Percentiles rank a stretch among this genome's conserved stretches.
Evolutionary conservation across 495 filamentous ascomycete genomes (phyloP).

Genomic region (Cercophora sp.): DNA sequence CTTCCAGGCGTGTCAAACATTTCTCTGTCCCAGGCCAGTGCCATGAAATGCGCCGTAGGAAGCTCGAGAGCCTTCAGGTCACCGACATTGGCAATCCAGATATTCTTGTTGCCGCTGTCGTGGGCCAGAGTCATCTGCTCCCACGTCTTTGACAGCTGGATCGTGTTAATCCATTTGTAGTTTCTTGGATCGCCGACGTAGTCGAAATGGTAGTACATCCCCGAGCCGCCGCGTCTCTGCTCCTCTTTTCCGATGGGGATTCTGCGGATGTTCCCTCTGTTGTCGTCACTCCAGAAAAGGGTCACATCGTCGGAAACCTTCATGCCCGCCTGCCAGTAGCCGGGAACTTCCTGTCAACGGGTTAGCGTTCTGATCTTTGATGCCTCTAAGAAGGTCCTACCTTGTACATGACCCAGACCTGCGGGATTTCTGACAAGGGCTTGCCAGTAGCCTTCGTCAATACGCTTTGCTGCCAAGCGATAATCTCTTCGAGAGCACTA

Average conservation of each 20-base stretch:
- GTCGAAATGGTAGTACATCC: conserved; percentile 67
- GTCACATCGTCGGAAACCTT: conserved; percentile 61
- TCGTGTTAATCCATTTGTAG: conserved; percentile 64
- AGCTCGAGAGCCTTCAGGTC: conserved; percentile 59
- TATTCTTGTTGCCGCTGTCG: conserved; percentile 50
- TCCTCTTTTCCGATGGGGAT: conserved; percentile 56
- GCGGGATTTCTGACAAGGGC: conserved; percentile 48
- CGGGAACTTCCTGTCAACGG: conserved; percentile 45
- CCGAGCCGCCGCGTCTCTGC: conserved; percentile 50
- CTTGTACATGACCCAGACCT: conserved; percentile 63
- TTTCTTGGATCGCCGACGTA: conserved; percentile 56
- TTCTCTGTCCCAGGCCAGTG: conserved; percentile 55
- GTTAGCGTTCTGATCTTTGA: too few relatives aligned
- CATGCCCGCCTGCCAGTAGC: conserved; percentile 60
- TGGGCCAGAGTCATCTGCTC: conserved; percentile 53
- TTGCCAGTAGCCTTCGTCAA: conserved; percentile 43
- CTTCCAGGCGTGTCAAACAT: conserved; percentile 39
- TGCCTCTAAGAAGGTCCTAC: too few relatives aligned
- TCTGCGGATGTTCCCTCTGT: conserved; percentile 58
- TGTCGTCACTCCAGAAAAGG: conserved; percentile 64
- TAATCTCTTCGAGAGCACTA: conserved; percentile 48
- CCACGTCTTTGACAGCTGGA: conserved; percentile 53
- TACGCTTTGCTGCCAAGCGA: conserved; percentile 48
- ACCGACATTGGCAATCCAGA: conserved; percentile 67
- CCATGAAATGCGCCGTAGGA: conserved; percentile 56